Conservation (phyloP, 2,329 filamentous ascomycete species). For the Cordyceps cateniannulata region DNA sequence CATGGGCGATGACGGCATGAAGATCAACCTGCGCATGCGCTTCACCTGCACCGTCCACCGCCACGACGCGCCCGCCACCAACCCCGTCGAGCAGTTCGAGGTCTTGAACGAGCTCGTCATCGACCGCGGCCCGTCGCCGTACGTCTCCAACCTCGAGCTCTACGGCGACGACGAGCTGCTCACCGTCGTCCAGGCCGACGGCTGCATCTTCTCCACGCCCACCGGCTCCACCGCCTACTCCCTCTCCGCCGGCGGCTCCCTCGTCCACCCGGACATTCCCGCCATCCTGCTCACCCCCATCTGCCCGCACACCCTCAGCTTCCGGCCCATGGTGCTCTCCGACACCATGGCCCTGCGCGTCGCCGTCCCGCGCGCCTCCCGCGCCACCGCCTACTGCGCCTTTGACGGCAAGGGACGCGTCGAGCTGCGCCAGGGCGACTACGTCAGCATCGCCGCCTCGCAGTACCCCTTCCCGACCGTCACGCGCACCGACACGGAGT, state of each 20-base stretch:
- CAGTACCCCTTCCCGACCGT: conserved; percentile 98
- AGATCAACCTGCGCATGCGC: conserved; percentile 95
- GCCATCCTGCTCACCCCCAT: conserved; percentile 96
- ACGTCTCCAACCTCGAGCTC: conserved; percentile 93
- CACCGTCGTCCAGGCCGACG: conserved; percentile 93
- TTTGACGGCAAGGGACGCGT: conserved; percentile 97
- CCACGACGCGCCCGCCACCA: conserved; percentile 46
- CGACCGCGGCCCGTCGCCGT: conserved; percentile 91
- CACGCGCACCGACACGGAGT: conserved; percentile 80
- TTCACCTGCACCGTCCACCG: conserved; percentile 98
- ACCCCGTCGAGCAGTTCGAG: conserved; percentile 91
- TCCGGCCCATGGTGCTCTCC: conserved; percentile 95
- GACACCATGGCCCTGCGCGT: conserved; percentile 91
- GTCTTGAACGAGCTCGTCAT: conserved; percentile 98
- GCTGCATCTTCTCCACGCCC: conserved; percentile 95
- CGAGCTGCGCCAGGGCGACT: conserved; percentile 86
- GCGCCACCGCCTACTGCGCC: conserved; percentile 90
- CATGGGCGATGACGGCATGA: conserved; percentile 94
- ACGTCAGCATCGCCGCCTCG: conserved; percentile 91
- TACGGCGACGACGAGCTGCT: conserved; percentile 93
- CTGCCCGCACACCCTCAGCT: conserved; percentile 93
- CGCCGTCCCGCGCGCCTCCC: conserved; percentile 74
- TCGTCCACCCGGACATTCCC: conserved; percentile 94
- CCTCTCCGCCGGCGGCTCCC: conserved; percentile 86
- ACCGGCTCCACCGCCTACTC: conserved; percentile 95